Evolutionary conservation across 2,329 filamentous ascomycete genomes (phyloP), one percentile per base, ranked within the genome.

Genomic region (Arthrobotrys musiformis): DNA sequence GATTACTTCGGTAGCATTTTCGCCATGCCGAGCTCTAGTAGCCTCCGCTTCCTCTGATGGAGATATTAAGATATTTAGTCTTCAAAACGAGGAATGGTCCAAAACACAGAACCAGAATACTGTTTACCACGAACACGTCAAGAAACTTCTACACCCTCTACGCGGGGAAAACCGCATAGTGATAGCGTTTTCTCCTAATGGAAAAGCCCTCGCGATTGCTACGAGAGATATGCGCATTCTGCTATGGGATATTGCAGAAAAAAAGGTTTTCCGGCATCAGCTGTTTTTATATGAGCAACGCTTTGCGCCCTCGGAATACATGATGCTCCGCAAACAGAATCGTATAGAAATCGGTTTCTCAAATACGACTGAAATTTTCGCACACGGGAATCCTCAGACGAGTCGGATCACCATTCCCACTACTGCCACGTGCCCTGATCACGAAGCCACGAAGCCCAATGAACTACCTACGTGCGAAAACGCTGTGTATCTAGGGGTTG

Each of bases 101-200:
- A 13, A 52, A 52, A 28, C 24, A 1, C 9, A 5, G 26, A 15
- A 17, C 9, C 24, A 17, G 46, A 22, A 4, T 30, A 8, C 7
- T 52, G 3, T 6, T n/a, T 11, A 48, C n/a, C n/a, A 24, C 26
- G 19, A 15, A 28, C 17, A 11, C 22, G 11, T n/a, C 2, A 13
- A 17, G 4, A 24, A 13, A 5, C 11, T 30, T 11, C 1, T 13
- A 4, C 1, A 13, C 19, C 26, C 15, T 2, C 11, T 15, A 35
- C 26, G 13, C 26, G 26, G 13, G 35, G 4, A 22, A 4, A 4
- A 9, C n/a, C n/a, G 13, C 8, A 7, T 30, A 9, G 11, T 22
- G 5, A 19, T 62, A 19, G 58, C 58, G 11, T 62, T 62, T 9
- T 62, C 58, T 0, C 58, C 58, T 15, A 30, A 62, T 19, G 58